phyloP scores from a whole-genome alignment of 176 grass and related monocot species.

The Zoysia japonica region DNA sequence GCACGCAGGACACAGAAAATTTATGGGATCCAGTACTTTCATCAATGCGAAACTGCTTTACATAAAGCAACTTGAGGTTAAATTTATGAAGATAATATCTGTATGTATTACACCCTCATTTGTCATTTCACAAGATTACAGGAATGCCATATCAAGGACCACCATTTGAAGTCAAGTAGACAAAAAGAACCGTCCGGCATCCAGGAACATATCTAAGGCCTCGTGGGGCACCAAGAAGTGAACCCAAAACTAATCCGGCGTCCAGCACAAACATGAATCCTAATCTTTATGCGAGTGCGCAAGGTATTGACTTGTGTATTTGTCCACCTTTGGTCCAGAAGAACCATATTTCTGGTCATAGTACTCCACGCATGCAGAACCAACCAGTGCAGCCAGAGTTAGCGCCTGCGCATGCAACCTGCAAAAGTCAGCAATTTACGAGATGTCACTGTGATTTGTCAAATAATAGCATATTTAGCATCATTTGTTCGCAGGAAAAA shows the following conservation, averaged over 20 bases:
- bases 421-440: conserved; percentile 39
- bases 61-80: conserved; percentile 20
- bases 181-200: conserved; percentile 27
- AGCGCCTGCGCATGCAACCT: conserved; percentile 92
- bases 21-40: not conserved
- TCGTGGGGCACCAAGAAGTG: conserved; percentile 23
- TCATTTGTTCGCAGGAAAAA: no score
- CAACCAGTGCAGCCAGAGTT: conserved; percentile 73
- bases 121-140: not conserved
- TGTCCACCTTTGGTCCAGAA: conserved; percentile 62
- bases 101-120: conserved; percentile 12
- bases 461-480: not conserved
- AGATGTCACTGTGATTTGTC: not conserved
- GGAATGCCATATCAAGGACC: not conserved
- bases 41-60: conserved; percentile 25
- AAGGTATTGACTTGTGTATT: conserved; percentile 73
- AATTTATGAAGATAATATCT: conserved; percentile 20
- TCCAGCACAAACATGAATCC: conserved; percentile 12
- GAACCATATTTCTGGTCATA: conserved; percentile 72
- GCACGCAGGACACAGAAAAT: not conserved
- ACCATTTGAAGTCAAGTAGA: conserved; percentile 5
- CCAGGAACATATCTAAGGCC: conserved; percentile 1
- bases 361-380: conserved; percentile 85
- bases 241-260: conserved; percentile 30
- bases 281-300: conserved; percentile 83